Conservation (phyloP, 768 basidiomycete species). For the Termitomyces eurrhizus region DNA sequence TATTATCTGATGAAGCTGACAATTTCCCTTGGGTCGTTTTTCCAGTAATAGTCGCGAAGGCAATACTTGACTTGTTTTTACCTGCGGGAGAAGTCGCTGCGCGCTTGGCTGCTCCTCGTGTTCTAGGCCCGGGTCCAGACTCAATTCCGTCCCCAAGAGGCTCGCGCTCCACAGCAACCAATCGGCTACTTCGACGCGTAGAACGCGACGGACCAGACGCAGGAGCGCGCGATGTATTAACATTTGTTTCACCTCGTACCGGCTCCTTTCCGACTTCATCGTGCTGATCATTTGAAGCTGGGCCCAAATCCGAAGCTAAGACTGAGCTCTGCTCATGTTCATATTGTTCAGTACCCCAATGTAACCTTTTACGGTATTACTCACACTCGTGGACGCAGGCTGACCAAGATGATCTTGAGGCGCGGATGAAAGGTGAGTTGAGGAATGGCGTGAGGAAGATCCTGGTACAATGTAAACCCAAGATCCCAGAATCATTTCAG, state of each 20-base stretch:
- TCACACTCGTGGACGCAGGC: too few species aligned
- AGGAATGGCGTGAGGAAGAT: neutral
- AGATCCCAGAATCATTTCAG: neutral
- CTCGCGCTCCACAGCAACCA: conserved; percentile 1
- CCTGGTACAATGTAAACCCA: neutral
- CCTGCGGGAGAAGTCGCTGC: conserved; percentile 6
- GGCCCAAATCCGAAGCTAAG: conserved; percentile 7
- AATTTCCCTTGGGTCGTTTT: conserved; percentile 11
- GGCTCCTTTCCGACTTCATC: neutral
- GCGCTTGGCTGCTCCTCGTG: conserved; percentile 13
- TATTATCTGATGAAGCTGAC: conserved; percentile 9
- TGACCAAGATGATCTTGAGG: neutral
- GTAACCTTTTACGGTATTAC: neutral
- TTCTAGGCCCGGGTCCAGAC: conserved; percentile 10
- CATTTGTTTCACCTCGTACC: neutral
- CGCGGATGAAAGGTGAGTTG: neutral
- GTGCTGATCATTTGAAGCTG: neutral
- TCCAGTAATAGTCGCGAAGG: conserved; percentile 8
- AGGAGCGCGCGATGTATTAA: neutral
- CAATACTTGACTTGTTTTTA: conserved; percentile 6
- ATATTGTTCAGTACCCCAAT: neutral
- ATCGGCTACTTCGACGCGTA: conserved; percentile 14
- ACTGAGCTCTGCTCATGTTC: conserved; percentile 11
- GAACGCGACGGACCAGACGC: conserved; percentile 11
- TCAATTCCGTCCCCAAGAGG: neutral